These are phyloP conservation scores for Alternaria sp. DNA, from an alignment of 2,329 filamentous ascomycete genomes.

Conservation along the genomic window DNA sequence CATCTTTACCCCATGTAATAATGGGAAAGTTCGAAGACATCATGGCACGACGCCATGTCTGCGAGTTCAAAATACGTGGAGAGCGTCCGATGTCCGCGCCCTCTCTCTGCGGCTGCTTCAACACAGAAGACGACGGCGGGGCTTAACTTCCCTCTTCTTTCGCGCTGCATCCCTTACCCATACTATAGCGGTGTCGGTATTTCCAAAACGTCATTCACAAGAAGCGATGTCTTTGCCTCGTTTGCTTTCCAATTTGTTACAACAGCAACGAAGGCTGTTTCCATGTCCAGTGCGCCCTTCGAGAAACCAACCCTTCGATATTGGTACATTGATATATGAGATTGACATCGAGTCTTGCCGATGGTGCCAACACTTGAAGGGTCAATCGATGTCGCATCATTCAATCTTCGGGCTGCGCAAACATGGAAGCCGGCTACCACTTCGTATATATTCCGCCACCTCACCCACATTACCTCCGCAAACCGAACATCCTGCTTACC, in stretches of 20 bases:
- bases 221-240: background rate
- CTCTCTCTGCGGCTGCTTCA: background rate
- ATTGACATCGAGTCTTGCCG: background rate
- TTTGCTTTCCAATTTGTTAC: background rate
- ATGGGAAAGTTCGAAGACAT: background rate
- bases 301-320: background rate
- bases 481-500: background rate
- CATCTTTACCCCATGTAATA: background rate
- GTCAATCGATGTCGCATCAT: background rate
- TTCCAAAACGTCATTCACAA: background rate
- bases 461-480: background rate
- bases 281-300: background rate
- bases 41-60: accelerated
- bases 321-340: background rate
- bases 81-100: background rate
- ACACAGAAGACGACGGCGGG: background rate
- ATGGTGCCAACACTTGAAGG: background rate
- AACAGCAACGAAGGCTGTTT: background rate
- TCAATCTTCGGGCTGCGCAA: background rate
- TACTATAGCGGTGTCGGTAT: background rate
- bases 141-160: background rate
- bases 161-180: background rate
- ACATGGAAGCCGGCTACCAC: background rate
- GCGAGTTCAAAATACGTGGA: accelerated
- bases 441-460: background rate